These are phyloP conservation scores for Thozetella sp. DNA, from an alignment of 495 filamentous ascomycete species.

Conservation along the genomic window DNA sequence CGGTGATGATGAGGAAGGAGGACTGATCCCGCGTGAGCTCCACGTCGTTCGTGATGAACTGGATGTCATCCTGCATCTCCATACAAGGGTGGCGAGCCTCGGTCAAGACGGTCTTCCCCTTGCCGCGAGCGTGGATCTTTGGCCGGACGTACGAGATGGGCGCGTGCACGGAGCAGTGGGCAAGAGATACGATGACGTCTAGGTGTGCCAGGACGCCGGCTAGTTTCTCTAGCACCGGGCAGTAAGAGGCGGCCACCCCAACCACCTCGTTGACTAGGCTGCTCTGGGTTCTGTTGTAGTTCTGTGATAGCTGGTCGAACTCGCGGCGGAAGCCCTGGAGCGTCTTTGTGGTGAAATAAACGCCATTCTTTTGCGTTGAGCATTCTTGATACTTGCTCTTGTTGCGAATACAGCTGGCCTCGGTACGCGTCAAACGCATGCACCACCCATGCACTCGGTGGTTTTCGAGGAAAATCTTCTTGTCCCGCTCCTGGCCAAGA, in stretches of 20 bases:
- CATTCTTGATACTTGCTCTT: constrained; percentile 90
- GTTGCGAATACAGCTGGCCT: constrained; percentile 91
- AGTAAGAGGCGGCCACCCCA: constrained; percentile 90
- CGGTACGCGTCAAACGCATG: constrained; percentile 88
- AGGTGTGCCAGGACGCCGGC: constrained; percentile 90
- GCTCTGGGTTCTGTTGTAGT: constrained; percentile 93
- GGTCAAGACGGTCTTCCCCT: constrained; percentile 86
- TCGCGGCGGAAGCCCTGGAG: constrained; percentile 84
- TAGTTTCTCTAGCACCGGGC: constrained; percentile 87
- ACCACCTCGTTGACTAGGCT: constrained; percentile 94
- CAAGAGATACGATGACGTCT: constrained; percentile 95
- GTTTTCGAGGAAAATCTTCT: constrained; percentile 98
- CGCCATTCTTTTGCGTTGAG: constrained; percentile 98
- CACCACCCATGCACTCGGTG: constrained; percentile 96
- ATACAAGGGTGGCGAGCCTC: constrained; percentile 97
- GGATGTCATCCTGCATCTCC: constrained; percentile 98
- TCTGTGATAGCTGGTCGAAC: constrained; percentile 91
- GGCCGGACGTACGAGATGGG: constrained; percentile 90
- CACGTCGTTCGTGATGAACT: constrained; percentile 98
- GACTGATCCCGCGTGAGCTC: constrained; percentile 76
- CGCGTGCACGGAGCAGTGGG: constrained; percentile 91
- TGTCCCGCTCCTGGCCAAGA: constrained; percentile 90
- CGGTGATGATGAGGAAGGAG: constrained; percentile 95
- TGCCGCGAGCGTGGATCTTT: constrained; percentile 87
- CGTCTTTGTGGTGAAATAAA: constrained; percentile 92